A percentile compares a stretch with the other conserved stretches of the same genome.
Conservation (phyloP, 345 rosid genomes). For the Murraya koenigii region DNA sequence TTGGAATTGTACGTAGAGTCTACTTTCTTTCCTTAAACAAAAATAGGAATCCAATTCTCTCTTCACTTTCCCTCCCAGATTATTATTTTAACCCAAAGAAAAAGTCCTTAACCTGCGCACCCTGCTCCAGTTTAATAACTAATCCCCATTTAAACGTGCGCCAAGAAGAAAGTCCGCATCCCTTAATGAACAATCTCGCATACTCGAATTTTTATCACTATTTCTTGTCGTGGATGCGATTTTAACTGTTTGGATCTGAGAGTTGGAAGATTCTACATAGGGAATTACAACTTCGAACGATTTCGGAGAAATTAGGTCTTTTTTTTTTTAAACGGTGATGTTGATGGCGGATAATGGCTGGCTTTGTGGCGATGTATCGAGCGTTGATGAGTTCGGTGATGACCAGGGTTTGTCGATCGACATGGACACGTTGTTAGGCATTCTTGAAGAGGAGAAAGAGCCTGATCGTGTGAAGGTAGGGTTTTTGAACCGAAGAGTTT, state of each 20-base stretch:
- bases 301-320: not conserved
- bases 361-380: slow-evolving; percentile 11
- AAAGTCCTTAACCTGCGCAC: slow-evolving; percentile 19
- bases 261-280: not conserved
- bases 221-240: not conserved
- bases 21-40: not conserved
- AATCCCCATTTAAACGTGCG: slow-evolving; percentile 30
- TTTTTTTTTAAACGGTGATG: slow-evolving; percentile 12
- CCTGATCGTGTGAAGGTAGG: slow-evolving; percentile 39
- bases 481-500: slow-evolving; percentile 8
- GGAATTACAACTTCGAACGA: not conserved
- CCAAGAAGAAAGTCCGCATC: slow-evolving; percentile 28
- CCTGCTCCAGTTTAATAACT: not conserved
- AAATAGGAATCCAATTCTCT: not conserved
- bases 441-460: slow-evolving; percentile 38
- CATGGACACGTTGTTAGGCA: slow-evolving; percentile 30
- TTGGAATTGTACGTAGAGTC: not conserved
- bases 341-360: slow-evolving; percentile 37
- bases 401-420: slow-evolving; percentile 37
- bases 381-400: slow-evolving; percentile 15
- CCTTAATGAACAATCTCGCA: slow-evolving; percentile 13
- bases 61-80: slow-evolving; percentile 12
- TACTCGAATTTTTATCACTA: not conserved
- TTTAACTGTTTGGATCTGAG: slow-evolving; percentile 7
- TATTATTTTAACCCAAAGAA: slow-evolving; percentile 4